phyloP scores from a whole-genome alignment of 2,329 filamentous ascomycete species.

The Phoma sp. region DNA sequence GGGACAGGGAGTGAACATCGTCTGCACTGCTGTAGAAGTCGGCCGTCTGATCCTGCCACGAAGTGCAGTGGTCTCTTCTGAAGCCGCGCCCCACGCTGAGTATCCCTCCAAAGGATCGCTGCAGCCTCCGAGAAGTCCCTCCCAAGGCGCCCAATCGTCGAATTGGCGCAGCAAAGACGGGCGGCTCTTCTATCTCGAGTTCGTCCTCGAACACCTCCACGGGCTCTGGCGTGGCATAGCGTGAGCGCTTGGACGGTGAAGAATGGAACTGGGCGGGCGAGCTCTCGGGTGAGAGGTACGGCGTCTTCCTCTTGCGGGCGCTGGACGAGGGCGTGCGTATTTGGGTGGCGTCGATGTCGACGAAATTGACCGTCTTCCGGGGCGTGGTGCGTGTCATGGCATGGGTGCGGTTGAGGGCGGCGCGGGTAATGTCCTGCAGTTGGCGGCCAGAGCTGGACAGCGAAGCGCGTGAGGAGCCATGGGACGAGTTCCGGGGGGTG shows the following conservation, averaged over 20 bases:
- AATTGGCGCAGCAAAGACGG: conserved; percentile 43
- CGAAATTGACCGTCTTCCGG: conserved; percentile 50
- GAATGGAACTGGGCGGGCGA: conserved; percentile 46
- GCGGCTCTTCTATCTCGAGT: conserved; percentile 31
- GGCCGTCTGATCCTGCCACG: conserved; percentile 66
- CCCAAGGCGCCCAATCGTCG: conserved; percentile 46
- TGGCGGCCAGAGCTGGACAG: conserved; percentile 52
- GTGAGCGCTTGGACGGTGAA: conserved; percentile 50
- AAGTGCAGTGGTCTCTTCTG: conserved; percentile 51
- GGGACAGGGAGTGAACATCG: conserved; percentile 59
- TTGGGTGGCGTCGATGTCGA: conserved; percentile 37
- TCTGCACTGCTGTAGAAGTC: conserved; percentile 64
- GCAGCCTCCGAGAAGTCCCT: conserved; percentile 47
- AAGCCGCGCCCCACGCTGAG: conserved; percentile 49
- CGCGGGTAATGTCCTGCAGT: conserved; percentile 57
- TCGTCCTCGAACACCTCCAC: conserved; percentile 44
- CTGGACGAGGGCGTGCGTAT: conserved; percentile 41
- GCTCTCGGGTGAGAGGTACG: conserved; percentile 50
- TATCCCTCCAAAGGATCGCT: conserved; percentile 56
- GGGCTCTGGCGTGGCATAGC: conserved; percentile 36
- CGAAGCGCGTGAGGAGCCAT: conserved; percentile 35
- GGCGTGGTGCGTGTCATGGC: conserved; percentile 38
- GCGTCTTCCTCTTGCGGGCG: conserved; percentile 46
- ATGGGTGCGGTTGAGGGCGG: conserved; percentile 51
- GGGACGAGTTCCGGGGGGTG: conserved; percentile 51